phyloP scores from a whole-genome alignment of 192 early-diverging fungal genomes.

The Coemansia biformis region DNA sequence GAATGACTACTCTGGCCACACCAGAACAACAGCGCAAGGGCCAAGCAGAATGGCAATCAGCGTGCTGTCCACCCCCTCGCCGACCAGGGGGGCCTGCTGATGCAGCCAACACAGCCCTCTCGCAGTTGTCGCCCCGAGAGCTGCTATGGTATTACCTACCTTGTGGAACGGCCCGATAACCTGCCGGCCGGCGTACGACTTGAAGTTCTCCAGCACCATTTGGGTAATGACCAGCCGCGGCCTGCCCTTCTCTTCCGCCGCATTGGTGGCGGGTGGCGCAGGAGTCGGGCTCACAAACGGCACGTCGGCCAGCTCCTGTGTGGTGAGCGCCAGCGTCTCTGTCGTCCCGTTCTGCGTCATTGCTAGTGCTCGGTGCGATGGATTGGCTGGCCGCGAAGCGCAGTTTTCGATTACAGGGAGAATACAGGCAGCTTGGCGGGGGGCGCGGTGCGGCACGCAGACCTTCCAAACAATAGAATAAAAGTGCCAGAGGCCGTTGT shows the following conservation, averaged over 20 bases:
- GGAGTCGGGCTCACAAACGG: not conserved
- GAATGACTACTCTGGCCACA: constrained; percentile 33
- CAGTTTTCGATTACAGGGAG: too few relatives aligned
- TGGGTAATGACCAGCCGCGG: constrained; percentile 65
- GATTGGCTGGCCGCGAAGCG: too few relatives aligned
- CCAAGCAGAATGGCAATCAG: too few relatives aligned
- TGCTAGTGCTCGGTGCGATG: too few relatives aligned
- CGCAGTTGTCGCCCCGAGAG: not conserved
- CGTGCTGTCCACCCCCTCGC: too few relatives aligned
- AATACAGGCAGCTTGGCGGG: too few relatives aligned
- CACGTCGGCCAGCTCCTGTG: constrained; percentile 13
- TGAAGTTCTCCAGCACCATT: constrained; percentile 93
- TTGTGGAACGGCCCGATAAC: constrained; percentile 94
- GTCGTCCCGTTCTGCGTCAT: not conserved
- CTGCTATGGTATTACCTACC: constrained; percentile 71
- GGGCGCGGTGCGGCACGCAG: too few relatives aligned
- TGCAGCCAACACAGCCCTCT: too few relatives aligned
- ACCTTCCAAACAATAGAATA: too few relatives aligned
- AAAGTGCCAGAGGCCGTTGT: too few relatives aligned
- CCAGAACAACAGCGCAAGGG: not conserved
- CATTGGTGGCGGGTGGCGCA: not conserved
- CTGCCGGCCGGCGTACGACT: constrained; percentile 87
- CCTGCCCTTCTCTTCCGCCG: constrained; percentile 6
- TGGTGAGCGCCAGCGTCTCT: constrained; percentile 12
- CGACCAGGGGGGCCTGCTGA: too few relatives aligned